phyloP scores from a whole-genome alignment of 768 basidiomycete genomes.

The Antrodiella citrinella region DNA sequence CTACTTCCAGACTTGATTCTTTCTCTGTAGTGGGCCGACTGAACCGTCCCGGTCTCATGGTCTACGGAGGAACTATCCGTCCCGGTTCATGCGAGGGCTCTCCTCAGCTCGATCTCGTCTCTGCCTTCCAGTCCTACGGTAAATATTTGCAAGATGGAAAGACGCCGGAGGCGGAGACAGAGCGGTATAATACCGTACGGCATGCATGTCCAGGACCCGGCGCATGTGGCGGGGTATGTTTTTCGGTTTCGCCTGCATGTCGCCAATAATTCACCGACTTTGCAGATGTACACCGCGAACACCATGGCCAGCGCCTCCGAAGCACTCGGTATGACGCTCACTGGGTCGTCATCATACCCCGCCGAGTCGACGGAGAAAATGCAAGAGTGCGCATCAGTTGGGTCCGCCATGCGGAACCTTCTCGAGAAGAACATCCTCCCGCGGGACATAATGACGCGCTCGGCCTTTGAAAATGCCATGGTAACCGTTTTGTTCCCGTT shows the following conservation, averaged over 20 bases:
- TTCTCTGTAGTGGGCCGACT: constrained; percentile 69
- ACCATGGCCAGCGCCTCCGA: constrained; percentile 97
- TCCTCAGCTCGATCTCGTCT: constrained; percentile 90
- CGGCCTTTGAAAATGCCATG: constrained; percentile 98
- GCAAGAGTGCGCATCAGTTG: constrained; percentile 74
- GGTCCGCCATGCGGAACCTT: constrained; percentile 77
- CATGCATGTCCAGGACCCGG: constrained; percentile 97
- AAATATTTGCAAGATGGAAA: constrained; percentile 88
- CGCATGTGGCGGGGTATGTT: constrained; percentile 90
- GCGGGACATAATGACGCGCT: constrained; percentile 91
- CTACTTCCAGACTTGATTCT: constrained; percentile 3
- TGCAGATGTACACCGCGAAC: constrained; percentile 94
- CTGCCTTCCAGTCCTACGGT: constrained; percentile 96
- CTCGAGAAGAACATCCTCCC: constrained; percentile 90
- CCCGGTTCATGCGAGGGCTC: constrained; percentile 86
- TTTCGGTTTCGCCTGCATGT: not conserved
- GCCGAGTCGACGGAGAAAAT: constrained; percentile 88
- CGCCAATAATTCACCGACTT: not conserved
- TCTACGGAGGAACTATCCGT: constrained; percentile 93
- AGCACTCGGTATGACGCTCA: constrained; percentile 91
- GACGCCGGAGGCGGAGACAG: constrained; percentile 73
- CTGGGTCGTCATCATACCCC: constrained; percentile 95
- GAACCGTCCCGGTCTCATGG: constrained; percentile 95
- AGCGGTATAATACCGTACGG: constrained; percentile 80
- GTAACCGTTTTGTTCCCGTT: constrained; percentile 30